Evolutionary conservation across 805 yeast genomes (phyloP), one percentile per base, ranked within the genome.

Genomic region (Suhomyces xylopsoci): DNA sequence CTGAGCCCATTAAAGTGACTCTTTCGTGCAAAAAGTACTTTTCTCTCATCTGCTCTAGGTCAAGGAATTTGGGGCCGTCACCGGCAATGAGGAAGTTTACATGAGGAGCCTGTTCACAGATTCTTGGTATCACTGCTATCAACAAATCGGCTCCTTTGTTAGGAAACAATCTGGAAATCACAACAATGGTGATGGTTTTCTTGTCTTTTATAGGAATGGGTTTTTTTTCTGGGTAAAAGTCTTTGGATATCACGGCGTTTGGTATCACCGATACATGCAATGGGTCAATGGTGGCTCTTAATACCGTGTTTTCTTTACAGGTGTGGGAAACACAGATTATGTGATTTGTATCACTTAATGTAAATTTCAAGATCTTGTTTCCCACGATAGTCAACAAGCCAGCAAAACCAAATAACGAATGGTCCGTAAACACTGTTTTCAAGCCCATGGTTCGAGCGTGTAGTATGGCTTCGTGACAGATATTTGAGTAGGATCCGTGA

Each of bases 301-400:
- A 75, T 4, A 92, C 97, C 7, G 96, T 91, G 65, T 94, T 94
- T 60, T 94, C 99, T 63, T 94, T 92, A 67, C 98, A 90, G 0
- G 97, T 93, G 64, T 94, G 94, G 3, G 96, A 88, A 1, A 94
- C 99, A 69, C 97, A 90, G n/a, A 94, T 93, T 45, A 89, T 90
- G 66, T 93, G 93, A 53, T 96, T 97, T 4, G 91, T 84, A 61
- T 90, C 96, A 40, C 88, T 86, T 52, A 90, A 69, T 0, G 96
- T 83, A 71, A 91, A 94, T 61, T 88, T 88, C 56, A 94, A 72
- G 4, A 88, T 69, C 68, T 94, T 94, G 68, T 94, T 94, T 15
- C 96, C 96, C 58, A 91, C 70, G 30, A 93, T 89, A 5, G 92
- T 81, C 4, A 87, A 87, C 2, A 91, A 82, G 60, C 88, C 92